Evolutionary conservation across 768 basidiomycete species (phyloP).

Genomic region (Tricholoma furcatifolium): DNA sequence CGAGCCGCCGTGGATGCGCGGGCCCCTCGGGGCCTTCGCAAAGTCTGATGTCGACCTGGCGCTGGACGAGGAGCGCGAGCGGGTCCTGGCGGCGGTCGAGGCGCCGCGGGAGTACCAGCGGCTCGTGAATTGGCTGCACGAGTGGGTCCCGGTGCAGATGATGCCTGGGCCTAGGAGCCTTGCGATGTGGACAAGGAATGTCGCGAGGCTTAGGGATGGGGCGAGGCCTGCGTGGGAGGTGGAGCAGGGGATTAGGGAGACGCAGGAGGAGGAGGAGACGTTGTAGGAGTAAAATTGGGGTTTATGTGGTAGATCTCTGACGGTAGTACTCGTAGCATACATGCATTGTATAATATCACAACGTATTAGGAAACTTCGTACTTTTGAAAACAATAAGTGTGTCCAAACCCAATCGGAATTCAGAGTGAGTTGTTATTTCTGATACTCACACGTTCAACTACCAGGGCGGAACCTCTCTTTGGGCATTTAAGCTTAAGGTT

Average conservation of each 20-base stretch:
- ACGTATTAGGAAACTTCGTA: no score
- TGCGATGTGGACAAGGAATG: conserved; percentile 29
- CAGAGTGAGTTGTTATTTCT: no score
- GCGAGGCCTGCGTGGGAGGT: neutral
- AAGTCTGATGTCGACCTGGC: neutral
- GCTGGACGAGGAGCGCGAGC: conserved; percentile 1
- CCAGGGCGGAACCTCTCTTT: no score
- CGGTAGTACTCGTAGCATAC: no score
- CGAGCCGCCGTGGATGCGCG: conserved; percentile 2
- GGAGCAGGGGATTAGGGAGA: conserved; percentile 6
- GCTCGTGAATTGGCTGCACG: conserved; percentile 51
- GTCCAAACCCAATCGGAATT: no score
- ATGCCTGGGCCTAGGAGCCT: conserved; percentile 41
- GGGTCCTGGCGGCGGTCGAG: neutral
- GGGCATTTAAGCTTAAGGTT: no score
- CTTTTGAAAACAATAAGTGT: no score
- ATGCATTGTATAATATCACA: no score
- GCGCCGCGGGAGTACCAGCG: conserved; percentile 38
- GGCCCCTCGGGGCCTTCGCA: neutral
- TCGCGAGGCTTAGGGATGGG: conserved; percentile 9
- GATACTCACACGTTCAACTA: no score
- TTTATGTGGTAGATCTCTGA: neutral
- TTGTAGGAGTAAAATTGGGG: no score
- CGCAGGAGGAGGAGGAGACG: neutral
- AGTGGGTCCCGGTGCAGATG: conserved; percentile 52